Conservation (phyloP, 2,329 filamentous ascomycete genomes). For the Ophiocordyceps camponoti-floridani region DNA sequence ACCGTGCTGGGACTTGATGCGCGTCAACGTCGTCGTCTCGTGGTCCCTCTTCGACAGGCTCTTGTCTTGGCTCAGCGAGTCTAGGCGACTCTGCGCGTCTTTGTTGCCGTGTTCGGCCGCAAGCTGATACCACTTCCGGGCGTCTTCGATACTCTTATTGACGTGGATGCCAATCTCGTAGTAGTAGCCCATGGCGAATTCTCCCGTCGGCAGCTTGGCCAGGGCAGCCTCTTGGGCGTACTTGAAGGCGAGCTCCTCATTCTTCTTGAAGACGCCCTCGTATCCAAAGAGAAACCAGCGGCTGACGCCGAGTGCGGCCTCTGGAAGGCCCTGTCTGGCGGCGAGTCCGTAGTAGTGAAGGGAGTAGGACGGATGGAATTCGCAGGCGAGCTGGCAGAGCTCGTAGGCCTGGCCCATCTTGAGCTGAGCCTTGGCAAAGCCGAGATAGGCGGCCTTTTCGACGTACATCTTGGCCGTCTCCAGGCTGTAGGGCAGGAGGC, state of each 20-base stretch:
- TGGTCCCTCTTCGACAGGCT: slow-evolving; percentile 82
- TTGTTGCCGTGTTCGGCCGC: slow-evolving; percentile 83
- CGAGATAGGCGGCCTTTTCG: slow-evolving; percentile 88
- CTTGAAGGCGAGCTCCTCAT: slow-evolving; percentile 80
- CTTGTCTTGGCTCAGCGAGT: slow-evolving; percentile 67
- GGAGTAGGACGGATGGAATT: slow-evolving; percentile 84
- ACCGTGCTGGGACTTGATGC: slow-evolving; percentile 69
- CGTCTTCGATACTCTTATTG: slow-evolving; percentile 64
- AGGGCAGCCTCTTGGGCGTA: slow-evolving; percentile 79
- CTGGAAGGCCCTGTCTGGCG: slow-evolving; percentile 76
- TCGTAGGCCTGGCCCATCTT: slow-evolving; percentile 97
- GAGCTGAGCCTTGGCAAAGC: slow-evolving; percentile 88
- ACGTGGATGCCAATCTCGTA: slow-evolving; percentile 91
- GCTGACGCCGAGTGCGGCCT: slow-evolving; percentile 90
- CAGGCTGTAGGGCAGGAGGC: slow-evolving; percentile 52
- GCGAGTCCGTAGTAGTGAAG: slow-evolving; percentile 92
- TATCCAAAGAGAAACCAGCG: slow-evolving; percentile 98
- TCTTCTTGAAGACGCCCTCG: slow-evolving; percentile 83
- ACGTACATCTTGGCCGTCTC: slow-evolving; percentile 68
- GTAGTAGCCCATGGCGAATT: slow-evolving; percentile 96
- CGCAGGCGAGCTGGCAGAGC: slow-evolving; percentile 80
- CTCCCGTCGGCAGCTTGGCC: slow-evolving; percentile 68
- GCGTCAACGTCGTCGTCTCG: slow-evolving; percentile 73
- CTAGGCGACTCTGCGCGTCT: slow-evolving; percentile 66
- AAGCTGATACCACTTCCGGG: slow-evolving; percentile 75